Conservation (phyloP, 495 filamentous ascomycete species). For the Parathielavia hyrcaniae region DNA sequence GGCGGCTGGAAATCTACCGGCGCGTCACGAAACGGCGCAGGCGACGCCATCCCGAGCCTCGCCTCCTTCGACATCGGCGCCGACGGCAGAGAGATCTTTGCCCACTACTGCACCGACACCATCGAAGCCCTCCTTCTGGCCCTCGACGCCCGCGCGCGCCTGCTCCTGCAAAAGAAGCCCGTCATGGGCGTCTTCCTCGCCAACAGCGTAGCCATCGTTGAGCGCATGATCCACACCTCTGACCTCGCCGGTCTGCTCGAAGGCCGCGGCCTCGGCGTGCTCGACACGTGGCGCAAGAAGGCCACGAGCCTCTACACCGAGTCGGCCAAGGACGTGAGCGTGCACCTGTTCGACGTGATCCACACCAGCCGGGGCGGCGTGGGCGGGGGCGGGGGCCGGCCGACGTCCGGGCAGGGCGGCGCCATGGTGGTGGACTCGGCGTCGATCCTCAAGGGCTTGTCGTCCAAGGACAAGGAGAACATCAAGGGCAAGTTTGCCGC, state of each 20-base stretch:
- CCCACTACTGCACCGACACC: slow-evolving; percentile 78
- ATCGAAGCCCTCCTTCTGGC: slow-evolving; percentile 71
- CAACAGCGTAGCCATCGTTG: slow-evolving; percentile 80
- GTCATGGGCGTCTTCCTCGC: slow-evolving; percentile 83
- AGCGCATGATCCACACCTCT: slow-evolving; percentile 75
- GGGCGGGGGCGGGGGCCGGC: slow-evolving; percentile 40
- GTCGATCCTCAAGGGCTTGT: slow-evolving; percentile 73
- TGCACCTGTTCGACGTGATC: slow-evolving; percentile 81
- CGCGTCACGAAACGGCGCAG: slow-evolving; percentile 45
- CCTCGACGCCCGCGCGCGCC: slow-evolving; percentile 70
- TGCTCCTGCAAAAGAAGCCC: slow-evolving; percentile 68
- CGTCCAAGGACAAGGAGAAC: slow-evolving; percentile 83
- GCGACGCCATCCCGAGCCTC: slow-evolving; percentile 62
- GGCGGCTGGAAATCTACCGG: slow-evolving; percentile 70
- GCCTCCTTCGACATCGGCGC: slow-evolving; percentile 81
- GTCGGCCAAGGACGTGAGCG: slow-evolving; percentile 79
- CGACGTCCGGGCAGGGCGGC: slow-evolving; percentile 57
- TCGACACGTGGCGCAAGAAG: slow-evolving; percentile 85
- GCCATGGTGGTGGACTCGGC: slow-evolving; percentile 62
- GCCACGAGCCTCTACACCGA: slow-evolving; percentile 76
- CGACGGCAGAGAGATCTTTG: slow-evolving; percentile 81
- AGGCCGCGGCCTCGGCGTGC: slow-evolving; percentile 47
- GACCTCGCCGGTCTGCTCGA: slow-evolving; percentile 70
- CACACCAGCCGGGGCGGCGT: slow-evolving; percentile 64
- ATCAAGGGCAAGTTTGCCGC: slow-evolving; percentile 90